Conservation (phyloP, 2,329 filamentous ascomycete genomes). For the Celoporthe dispersa region DNA sequence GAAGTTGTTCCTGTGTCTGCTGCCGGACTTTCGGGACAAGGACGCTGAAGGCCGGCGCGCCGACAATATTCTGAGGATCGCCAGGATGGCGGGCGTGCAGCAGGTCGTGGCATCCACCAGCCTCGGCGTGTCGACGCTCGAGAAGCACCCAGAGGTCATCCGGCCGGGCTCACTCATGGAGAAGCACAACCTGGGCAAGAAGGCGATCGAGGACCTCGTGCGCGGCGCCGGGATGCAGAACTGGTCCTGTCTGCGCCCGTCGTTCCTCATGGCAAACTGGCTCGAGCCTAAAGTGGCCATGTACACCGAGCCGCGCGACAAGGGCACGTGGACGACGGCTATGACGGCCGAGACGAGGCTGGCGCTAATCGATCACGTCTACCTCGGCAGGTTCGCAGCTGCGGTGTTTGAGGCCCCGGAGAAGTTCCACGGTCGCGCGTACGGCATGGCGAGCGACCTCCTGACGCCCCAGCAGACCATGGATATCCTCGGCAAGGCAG, state of each 20-base stretch:
- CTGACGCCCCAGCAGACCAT: background rate
- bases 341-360: slow-evolving; percentile 28
- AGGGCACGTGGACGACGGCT: slow-evolving; percentile 29
- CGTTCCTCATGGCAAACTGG: slow-evolving; percentile 32
- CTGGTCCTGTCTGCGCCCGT: slow-evolving; percentile 24
- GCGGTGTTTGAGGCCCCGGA: slow-evolving; percentile 16
- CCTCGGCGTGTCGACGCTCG: slow-evolving; percentile 10
- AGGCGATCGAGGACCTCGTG: slow-evolving; percentile 3
- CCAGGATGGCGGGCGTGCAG: slow-evolving; percentile 32
- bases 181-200: background rate
- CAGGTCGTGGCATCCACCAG: slow-evolving; percentile 30
- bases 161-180: slow-evolving; percentile 15
- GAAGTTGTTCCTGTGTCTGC: slow-evolving; percentile 31
- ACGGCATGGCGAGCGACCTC: slow-evolving; percentile 6
- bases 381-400: slow-evolving; percentile 29
- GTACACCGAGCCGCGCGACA: slow-evolving; percentile 27
- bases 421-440: background rate
- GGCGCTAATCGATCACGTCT: slow-evolving; percentile 29
- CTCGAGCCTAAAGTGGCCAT: slow-evolving; percentile 30
- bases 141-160: background rate
- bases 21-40: slow-evolving; percentile 22
- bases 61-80: slow-evolving; percentile 27
- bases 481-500: background rate
- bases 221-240: slow-evolving; percentile 21
- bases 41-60: slow-evolving; percentile 25